Evolutionary conservation across 495 filamentous ascomycete species (phyloP), one percentile per base, ranked within the genome.

Genomic region (Aspergillus diversus): DNA sequence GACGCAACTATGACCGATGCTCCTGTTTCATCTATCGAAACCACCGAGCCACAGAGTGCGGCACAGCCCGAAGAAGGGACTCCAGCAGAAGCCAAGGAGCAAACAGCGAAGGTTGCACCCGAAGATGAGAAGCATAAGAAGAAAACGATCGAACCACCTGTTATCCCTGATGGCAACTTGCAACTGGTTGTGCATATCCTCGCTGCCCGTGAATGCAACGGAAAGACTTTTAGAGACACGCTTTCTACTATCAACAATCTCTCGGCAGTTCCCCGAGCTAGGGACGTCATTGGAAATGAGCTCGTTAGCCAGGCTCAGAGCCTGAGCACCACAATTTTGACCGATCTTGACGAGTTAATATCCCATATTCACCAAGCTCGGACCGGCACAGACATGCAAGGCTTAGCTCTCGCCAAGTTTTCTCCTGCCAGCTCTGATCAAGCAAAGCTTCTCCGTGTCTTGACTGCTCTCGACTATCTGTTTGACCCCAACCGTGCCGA

Each of bases 171-270:
- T 46, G 83, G 91, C 66, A 97, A 97, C 74, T 83, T 99, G 64
- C 90, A 89, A 69, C 81, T 98, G 46, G 92, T 99, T 9, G 91
- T 97, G 68, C 95, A 96, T 67, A 96, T 99, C 63, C 88, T 99
- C 63, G 90, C 94, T 12, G 93, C 95, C 56, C 90, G 92, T 33
- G 95, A 99, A 73, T 99, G 95, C 77, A 95, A 90, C 67, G 92
- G 91, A 53, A 97, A 96, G 79, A 97, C 93, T 3, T 98, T 98
- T 83, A 89, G 92, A 67, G 94, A 98, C 69, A 97, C 96, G 0
- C 84, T 98, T 50, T 93, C 96, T 16, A 94, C 95, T 8, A 98
- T 99, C 81, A 97, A 96, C 77, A 97, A 98, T 69, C 87, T 99
- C 35, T 97, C 95, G 39, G 87, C 89, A 50, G 92, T 99, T 61